Evolutionary conservation across 176 grass and related monocot species (phyloP), one percentile per base, ranked within the genome.

Genomic region (Stipa capillata): DNA sequence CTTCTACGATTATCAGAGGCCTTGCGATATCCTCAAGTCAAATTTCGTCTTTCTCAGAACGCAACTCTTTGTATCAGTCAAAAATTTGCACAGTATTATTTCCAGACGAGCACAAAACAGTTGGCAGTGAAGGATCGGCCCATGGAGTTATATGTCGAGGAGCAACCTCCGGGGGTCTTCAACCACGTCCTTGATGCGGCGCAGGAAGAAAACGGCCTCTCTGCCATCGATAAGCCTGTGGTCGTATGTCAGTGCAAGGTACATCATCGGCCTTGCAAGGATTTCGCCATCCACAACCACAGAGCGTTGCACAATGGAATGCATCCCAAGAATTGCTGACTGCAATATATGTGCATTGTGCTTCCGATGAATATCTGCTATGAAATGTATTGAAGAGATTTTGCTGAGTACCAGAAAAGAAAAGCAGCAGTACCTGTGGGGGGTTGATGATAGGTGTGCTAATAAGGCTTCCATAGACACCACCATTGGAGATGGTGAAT

Each of bases 401-500:
- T 13, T 8, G 4, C 1, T 17, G 4, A 4, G 31, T 58, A 8
- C 34, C 28, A 20, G 45, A 36, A 48, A 29, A 24, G 23, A 9
- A 29, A n/a, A 63, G 17, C 18, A 72, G 21, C 10, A 20, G n/a
- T 57, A 97, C 93, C 70, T 97, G 93, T 20, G 93, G 93, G 29
- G 89, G 93, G 48, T 95, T 95, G 57, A 95, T 95, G 77, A 95
- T 95, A 9, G 93, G 93, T 0, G 93, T 95, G 81, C 93, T 92
- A 33, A 95, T 76, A 79, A 95, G 93, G 25, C 93, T 95, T 78
- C 93, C 93, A 14, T 95, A 95, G 23, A 95, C 93, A 21, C 93
- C 93, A 64, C 93, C 93, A 59, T 95, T 95, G 3, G 93, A 95
- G 40, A 95, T 95, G 71, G 93, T 95, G 68, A 97, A 97, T 40